These are phyloP conservation scores for Hordeum pubiflorum DNA, from an alignment of 202 grass and related monocot species.

Conservation along the genomic window DNA sequence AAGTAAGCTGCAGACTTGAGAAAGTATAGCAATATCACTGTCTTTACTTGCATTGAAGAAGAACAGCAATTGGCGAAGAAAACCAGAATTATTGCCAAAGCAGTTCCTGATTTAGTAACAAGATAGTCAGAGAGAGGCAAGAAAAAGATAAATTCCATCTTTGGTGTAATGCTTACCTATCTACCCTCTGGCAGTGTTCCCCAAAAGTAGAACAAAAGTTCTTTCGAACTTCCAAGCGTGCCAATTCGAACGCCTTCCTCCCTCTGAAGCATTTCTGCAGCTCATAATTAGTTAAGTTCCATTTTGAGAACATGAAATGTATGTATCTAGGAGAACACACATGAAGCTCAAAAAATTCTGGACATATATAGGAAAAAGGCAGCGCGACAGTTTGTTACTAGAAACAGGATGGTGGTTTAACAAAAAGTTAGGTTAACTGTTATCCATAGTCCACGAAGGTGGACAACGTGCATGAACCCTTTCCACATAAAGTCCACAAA, in stretches of 20 bases:
- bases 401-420: not conserved
- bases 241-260: constrained; percentile 61
- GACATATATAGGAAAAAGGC: not conserved
- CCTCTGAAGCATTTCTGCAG: constrained; percentile 99
- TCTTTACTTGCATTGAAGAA: constrained; percentile 78
- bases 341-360: not conserved
- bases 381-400: not conserved
- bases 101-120: constrained; percentile 59
- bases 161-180: constrained; percentile 45
- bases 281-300: constrained; percentile 61
- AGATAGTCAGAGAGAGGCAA: constrained; percentile 25
- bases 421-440: not conserved
- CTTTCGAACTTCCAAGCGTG: constrained; percentile 45
- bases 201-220: constrained; percentile 72
- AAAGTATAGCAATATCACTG: constrained; percentile 64
- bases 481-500: not conserved
- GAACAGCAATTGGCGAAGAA: constrained; percentile 92
- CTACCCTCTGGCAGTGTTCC: constrained; percentile 52
- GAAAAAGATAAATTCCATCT: constrained; percentile 19
- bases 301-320: constrained; percentile 22
- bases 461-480: not conserved
- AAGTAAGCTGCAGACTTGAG: constrained; percentile 60
- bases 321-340: not conserved
- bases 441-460: not conserved
- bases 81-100: constrained; percentile 60